These are phyloP conservation scores for Taphrina flavorubra DNA, from an alignment of 1,139 yeast genomes.

Conservation along the genomic window DNA sequence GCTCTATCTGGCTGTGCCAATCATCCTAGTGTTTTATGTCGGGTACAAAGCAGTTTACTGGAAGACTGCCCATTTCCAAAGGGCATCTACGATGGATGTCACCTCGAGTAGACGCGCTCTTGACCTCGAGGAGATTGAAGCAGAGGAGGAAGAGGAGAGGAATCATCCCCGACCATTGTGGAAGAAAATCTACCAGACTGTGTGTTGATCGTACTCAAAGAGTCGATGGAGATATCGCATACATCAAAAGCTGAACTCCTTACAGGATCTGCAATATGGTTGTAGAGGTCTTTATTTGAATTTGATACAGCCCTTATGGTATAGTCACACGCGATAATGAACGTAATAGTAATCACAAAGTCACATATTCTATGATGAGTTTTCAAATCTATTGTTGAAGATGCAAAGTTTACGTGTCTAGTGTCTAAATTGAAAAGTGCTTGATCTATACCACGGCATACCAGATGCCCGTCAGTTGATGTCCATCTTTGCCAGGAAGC, in stretches of 20 bases:
- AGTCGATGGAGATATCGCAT: too few species aligned
- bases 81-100: slow-evolving; percentile 35
- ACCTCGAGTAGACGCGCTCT: slow-evolving; percentile 28
- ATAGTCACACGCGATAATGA: background rate
- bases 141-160: slow-evolving; percentile 29
- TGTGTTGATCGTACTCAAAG: slow-evolving; percentile 5
- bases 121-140: slow-evolving; percentile 33
- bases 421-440: background rate
- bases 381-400: background rate
- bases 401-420: background rate
- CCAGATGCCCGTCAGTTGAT: background rate
- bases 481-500: background rate
- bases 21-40: slow-evolving; percentile 58
- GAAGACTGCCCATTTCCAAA: slow-evolving; percentile 27
- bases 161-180: slow-evolving; percentile 20
- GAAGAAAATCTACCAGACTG: slow-evolving; percentile 27
- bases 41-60: slow-evolving; percentile 55
- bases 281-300: background rate
- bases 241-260: too few species aligned
- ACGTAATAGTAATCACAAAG: background rate
- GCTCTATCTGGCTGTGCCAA: slow-evolving; percentile 61
- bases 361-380: too few species aligned
- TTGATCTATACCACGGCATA: background rate
- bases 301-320: background rate
- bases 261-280: background rate